phyloP scores from a whole-genome alignment of 495 filamentous ascomycete genomes.

The Cudoniella acicularis region DNA sequence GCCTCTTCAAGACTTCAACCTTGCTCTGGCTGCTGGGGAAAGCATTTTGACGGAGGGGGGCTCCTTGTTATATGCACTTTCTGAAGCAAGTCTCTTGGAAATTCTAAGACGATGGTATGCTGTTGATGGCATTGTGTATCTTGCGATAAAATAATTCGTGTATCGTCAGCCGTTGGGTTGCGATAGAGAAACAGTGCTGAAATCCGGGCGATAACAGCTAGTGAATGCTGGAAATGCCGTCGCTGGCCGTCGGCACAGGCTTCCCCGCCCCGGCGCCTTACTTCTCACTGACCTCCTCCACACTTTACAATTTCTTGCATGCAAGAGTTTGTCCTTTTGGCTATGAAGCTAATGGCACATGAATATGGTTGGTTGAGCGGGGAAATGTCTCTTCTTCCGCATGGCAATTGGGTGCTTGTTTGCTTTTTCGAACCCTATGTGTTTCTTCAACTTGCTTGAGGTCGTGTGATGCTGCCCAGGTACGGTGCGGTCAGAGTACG shows the following conservation, averaged over 20 bases:
- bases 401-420: neutral
- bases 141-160: conserved; percentile 16
- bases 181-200: conserved; percentile 6
- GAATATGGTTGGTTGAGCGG: too few species aligned
- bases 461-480: too few species aligned
- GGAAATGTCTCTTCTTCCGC: neutral
- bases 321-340: too few species aligned
- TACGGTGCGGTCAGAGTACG: too few species aligned
- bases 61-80: conserved; percentile 21
- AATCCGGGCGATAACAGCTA: conserved; percentile 16
- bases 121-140: conserved; percentile 12
- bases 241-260: conserved; percentile 10
- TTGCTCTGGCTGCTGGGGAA: neutral
- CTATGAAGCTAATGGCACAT: too few species aligned
- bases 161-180: conserved; percentile 9
- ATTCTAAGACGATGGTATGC: neutral
- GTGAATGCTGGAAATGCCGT: conserved; percentile 2
- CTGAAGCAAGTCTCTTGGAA: neutral
- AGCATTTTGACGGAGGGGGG: neutral
- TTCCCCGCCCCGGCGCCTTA: neutral
- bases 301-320: neutral
- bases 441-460: too few species aligned
- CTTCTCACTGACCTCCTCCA: neutral
- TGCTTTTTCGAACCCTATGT: neutral
- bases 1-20: neutral